Evolutionary conservation across 2,329 filamentous ascomycete species (phyloP), one percentile per base, ranked within the genome.

Genomic region (Orbilia javanica): DNA sequence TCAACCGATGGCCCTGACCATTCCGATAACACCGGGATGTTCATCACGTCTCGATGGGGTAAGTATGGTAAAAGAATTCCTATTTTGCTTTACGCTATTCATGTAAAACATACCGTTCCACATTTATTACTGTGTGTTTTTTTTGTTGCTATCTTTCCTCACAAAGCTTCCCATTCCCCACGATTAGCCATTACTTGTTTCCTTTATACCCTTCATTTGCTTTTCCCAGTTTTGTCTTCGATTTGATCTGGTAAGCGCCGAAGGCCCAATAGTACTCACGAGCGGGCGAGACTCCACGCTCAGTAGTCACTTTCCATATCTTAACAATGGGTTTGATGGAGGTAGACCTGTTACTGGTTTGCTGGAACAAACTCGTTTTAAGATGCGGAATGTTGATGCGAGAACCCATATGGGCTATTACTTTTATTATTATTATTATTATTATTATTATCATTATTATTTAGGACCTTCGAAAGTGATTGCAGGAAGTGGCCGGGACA

Each of bases 61-160:
- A 78, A 68, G 74, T 71, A 72, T 68, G 67, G 62, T 72, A 67
- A 67, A 10, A 2, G 42, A 55, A 27, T 69, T 62, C 29, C 20
- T 55, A 13, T 63, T 64, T 18, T 18, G 13, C 11, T 64, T 64
- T 48, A 13, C 42, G 55, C 42, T 34, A 18, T 39, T 42, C 62
- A 22, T 73, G 34, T 60, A 39, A 13, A 42, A 39, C 29, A 42
- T 67, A 4, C 55, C 64, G 29, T n/a, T 18, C 25, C 27, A 13
- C 34, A 20, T 44, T 46, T 67, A 5, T 42, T 25, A 22, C n/a
- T 27, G 7, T 52, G 7, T 31, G 15, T 20, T 18, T 39, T 52
- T 34, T 52, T 31, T 20, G 18, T 10, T n/a, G n/a, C n/a, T n/a
- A n/a, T n/a, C n/a, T n/a, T n/a, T n/a, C n/a, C n/a, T n/a, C 63